Evolutionary conservation across 2,329 filamentous ascomycete species (phyloP).

Genomic region (Aspergillus caelatus): DNA sequence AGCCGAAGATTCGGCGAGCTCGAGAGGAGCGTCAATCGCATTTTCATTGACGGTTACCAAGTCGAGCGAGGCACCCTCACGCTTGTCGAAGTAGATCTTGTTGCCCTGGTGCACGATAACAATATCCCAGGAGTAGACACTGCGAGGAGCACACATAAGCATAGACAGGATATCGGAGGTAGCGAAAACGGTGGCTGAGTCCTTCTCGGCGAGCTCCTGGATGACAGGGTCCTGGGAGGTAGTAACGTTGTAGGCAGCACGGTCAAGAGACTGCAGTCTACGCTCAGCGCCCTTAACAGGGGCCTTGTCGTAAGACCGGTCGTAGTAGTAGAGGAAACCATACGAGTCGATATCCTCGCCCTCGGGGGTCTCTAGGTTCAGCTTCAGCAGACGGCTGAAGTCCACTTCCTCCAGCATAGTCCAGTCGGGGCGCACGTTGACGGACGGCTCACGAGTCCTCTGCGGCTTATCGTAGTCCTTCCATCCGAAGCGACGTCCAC

Average conservation of each 20-base stretch:
- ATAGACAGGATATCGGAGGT: slow-evolving; percentile 97
- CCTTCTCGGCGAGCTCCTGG: slow-evolving; percentile 92
- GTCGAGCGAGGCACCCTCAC: slow-evolving; percentile 89
- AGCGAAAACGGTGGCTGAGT: slow-evolving; percentile 94
- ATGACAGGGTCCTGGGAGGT: slow-evolving; percentile 95
- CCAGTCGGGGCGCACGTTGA: slow-evolving; percentile 97
- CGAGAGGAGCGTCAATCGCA: slow-evolving; percentile 89
- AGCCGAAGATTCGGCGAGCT: slow-evolving; percentile 69
- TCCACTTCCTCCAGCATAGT: slow-evolving; percentile 96
- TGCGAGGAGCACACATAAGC: slow-evolving; percentile 97
- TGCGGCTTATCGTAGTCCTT: slow-evolving; percentile 98
- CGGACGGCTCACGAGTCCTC: slow-evolving; percentile 91
- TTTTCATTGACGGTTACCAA: slow-evolving; percentile 99
- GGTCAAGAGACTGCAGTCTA: slow-evolving; percentile 85
- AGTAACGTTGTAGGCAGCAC: slow-evolving; percentile 96
- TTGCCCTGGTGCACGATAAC: slow-evolving; percentile 89
- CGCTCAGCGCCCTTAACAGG: slow-evolving; percentile 86
- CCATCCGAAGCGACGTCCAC: slow-evolving; percentile 91
- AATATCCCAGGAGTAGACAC: slow-evolving; percentile 97
- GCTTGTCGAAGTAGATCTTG: slow-evolving; percentile 99
- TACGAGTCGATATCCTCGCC: slow-evolving; percentile 95
- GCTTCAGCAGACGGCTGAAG: slow-evolving; percentile 90
- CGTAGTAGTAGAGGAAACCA: slow-evolving; percentile 98
- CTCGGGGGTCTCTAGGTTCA: slow-evolving; percentile 92
- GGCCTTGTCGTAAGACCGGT: slow-evolving; percentile 91